phyloP scores from a whole-genome alignment of 2,329 filamentous ascomycete genomes.

The Thielaviopsis populi region DNA sequence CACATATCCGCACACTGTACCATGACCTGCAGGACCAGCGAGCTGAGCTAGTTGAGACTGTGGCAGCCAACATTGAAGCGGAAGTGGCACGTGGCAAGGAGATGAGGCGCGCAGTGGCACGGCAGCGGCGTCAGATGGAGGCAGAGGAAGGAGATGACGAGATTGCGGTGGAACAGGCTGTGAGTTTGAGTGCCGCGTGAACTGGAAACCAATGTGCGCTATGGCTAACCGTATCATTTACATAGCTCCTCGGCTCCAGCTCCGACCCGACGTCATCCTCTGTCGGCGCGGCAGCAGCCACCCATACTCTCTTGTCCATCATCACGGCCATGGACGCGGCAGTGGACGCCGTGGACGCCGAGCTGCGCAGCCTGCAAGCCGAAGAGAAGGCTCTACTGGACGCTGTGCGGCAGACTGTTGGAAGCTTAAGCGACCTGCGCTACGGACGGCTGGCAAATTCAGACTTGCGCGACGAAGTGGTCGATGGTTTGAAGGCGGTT shows the following conservation, averaged over 20 bases:
- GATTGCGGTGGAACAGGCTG: slow-evolving; percentile 45
- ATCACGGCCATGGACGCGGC: slow-evolving; percentile 56
- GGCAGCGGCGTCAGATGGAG: slow-evolving; percentile 30
- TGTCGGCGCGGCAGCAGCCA: slow-evolving; percentile 27
- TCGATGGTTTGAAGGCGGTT: slow-evolving; percentile 49
- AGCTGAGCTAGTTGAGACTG: slow-evolving; percentile 49
- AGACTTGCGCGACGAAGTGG: slow-evolving; percentile 48
- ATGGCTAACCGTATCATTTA: neutral
- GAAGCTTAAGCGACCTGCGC: slow-evolving; percentile 64
- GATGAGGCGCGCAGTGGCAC: slow-evolving; percentile 42
- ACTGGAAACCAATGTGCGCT: neutral
- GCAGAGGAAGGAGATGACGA: slow-evolving; percentile 46
- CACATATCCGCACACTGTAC: slow-evolving; percentile 57
- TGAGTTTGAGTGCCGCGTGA: slow-evolving; percentile 23
- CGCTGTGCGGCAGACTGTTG: slow-evolving; percentile 50
- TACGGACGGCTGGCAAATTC: slow-evolving; percentile 60
- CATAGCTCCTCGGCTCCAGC: slow-evolving; percentile 11
- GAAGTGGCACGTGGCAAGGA: slow-evolving; percentile 38
- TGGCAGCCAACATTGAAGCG: slow-evolving; percentile 48
- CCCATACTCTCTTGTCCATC: slow-evolving; percentile 49
- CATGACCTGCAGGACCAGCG: slow-evolving; percentile 65
- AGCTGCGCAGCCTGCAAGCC: slow-evolving; percentile 49
- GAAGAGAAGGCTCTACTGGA: slow-evolving; percentile 47
- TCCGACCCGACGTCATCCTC: slow-evolving; percentile 24
- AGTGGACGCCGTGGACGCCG: slow-evolving; percentile 46